Percentiles rank a stretch among this genome's conserved stretches.
Conservation (phyloP, 352 stramenopile genomes). For the Globisporangium spinosum region DNA sequence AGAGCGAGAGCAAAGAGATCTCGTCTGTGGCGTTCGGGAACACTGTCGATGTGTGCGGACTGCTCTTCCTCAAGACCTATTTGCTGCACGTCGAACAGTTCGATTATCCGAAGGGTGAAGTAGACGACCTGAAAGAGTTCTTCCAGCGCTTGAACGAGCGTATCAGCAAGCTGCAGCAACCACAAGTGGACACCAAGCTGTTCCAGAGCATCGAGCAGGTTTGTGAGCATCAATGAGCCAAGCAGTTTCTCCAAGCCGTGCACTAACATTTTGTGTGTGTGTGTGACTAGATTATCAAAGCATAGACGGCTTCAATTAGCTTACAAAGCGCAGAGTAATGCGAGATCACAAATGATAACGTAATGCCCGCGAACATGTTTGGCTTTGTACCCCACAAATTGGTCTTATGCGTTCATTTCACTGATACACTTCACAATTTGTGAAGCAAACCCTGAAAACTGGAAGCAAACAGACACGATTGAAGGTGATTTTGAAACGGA, state of each 20-base stretch:
- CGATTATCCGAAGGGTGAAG: constrained; percentile 31
- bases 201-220: constrained; percentile 16
- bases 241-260: neutral
- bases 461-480: neutral
- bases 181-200: constrained; percentile 8
- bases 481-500: constrained; percentile 5
- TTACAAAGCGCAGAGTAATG: neutral
- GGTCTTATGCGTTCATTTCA: neutral
- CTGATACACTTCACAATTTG: neutral
- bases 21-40: constrained; percentile 22
- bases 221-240: neutral
- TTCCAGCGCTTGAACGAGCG: constrained; percentile 31
- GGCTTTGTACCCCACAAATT: neutral
- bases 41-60: constrained; percentile 39
- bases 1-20: neutral
- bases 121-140: constrained; percentile 39
- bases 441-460: neutral
- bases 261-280: neutral
- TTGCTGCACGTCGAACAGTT: constrained; percentile 52
- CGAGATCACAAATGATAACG: neutral
- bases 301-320: neutral
- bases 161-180: constrained; percentile 2
- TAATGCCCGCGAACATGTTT: neutral
- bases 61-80: constrained; percentile 71
- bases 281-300: neutral